These are phyloP conservation scores for Sarcodon aspratus DNA, from an alignment of 768 basidiomycete species.

Conservation along the genomic window DNA sequence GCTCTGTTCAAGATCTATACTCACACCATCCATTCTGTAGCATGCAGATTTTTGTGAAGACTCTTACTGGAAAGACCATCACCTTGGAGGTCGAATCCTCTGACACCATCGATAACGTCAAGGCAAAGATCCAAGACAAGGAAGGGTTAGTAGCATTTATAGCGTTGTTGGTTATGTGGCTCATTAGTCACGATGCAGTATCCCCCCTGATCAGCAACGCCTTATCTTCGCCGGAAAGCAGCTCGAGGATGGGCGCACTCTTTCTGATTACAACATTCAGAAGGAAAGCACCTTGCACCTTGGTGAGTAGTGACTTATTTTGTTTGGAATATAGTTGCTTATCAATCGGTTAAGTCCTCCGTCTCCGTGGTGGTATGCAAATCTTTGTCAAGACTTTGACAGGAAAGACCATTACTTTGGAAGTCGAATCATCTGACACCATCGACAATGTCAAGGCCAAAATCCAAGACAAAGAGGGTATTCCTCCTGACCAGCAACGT, in stretches of 20 bases:
- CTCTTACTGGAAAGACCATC: constrained; percentile 27
- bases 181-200: background rate
- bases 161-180: background rate
- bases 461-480: constrained; percentile 25
- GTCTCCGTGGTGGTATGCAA: constrained; percentile 21
- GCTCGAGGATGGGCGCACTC: constrained; percentile 12
- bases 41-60: constrained; percentile 36
- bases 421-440: constrained; percentile 24
- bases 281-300: constrained; percentile 17
- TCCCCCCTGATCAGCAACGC: constrained; percentile 12
- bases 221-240: constrained; percentile 12
- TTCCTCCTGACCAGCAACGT: constrained; percentile 22
- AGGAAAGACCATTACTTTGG: constrained; percentile 23
- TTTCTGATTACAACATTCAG: constrained; percentile 10
- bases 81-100: constrained; percentile 13
- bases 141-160: constrained; percentile 19
- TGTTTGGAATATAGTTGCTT: constrained; percentile 26
- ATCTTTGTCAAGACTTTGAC: constrained; percentile 25
- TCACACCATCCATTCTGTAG: background rate
- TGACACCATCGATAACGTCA: constrained; percentile 12
- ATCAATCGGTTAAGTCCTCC: constrained; percentile 8
- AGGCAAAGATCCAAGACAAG: constrained; percentile 36
- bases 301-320: constrained; percentile 18
- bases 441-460: constrained; percentile 24
- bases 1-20: background rate